Evolutionary conservation across 2,329 filamentous ascomycete species (phyloP).

Genomic region (Arthrobotrys pseudoclavata): DNA sequence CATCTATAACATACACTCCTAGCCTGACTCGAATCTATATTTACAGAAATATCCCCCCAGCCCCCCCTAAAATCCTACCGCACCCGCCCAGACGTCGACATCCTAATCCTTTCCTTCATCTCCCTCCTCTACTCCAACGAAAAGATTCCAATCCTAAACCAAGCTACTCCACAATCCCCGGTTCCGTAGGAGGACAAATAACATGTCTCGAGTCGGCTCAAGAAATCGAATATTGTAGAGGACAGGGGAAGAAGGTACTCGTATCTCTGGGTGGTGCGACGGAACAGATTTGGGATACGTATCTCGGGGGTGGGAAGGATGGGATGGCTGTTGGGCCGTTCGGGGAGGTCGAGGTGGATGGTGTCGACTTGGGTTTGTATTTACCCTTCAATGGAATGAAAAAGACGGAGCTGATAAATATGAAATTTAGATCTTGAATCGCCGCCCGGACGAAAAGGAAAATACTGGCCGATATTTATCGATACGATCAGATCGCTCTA

Average conservation of each 20-base stretch:
- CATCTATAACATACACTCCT: background rate
- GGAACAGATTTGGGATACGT: constrained; percentile 72
- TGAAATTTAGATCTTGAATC: constrained; percentile 42
- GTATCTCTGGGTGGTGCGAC: constrained; percentile 80
- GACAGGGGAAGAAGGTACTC: constrained; percentile 77
- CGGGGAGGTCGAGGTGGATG: constrained; percentile 52
- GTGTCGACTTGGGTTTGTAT: constrained; percentile 52
- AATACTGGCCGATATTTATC: constrained; percentile 54
- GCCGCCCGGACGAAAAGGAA: constrained; percentile 19
- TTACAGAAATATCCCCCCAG: constrained; percentile 26
- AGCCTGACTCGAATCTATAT: background rate
- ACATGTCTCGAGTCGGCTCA: constrained; percentile 27
- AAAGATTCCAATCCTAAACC: constrained; percentile 49
- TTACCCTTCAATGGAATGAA: background rate
- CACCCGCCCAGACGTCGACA: constrained; percentile 63
- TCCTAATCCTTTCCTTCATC: constrained; percentile 65
- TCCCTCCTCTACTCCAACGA: constrained; percentile 25
- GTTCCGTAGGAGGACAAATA: constrained; percentile 16
- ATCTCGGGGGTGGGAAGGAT: constrained; percentile 36
- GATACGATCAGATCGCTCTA: constrained; percentile 42
- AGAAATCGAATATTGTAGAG: constrained; percentile 71
- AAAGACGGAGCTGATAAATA: background rate
- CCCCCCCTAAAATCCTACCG: constrained; percentile 60
- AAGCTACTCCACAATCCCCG: background rate
- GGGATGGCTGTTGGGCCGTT: constrained; percentile 34